These are phyloP conservation scores for Phialophora chinensis DNA, from an alignment of 2,329 filamentous ascomycete species.

Conservation along the genomic window DNA sequence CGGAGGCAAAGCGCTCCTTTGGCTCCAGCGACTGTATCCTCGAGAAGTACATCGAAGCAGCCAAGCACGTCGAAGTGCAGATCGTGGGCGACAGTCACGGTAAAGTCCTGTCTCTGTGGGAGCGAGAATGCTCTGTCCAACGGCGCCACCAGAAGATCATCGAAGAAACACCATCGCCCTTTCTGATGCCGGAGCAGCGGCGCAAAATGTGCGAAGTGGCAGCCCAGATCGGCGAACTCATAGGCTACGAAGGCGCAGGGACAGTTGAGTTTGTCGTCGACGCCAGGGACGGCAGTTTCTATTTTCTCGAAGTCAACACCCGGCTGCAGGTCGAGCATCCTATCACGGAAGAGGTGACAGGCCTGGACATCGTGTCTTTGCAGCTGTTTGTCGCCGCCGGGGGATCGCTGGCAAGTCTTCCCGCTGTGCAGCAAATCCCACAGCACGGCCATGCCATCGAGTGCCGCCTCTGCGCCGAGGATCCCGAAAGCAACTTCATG, in stretches of 20 bases:
- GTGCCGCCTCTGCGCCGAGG: conserved; percentile 54
- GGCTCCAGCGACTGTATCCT: conserved; percentile 51
- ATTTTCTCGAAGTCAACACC: conserved; percentile 59
- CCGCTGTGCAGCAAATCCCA: conserved; percentile 37
- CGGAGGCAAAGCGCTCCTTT: conserved; percentile 52
- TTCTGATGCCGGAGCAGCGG: conserved; percentile 44
- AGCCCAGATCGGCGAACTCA: conserved; percentile 44
- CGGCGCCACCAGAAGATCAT: conserved; percentile 60
- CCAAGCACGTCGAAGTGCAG: conserved; percentile 59
- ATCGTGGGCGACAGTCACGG: conserved; percentile 56
- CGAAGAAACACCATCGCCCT: conserved; percentile 54
- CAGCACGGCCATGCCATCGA: conserved; percentile 53
- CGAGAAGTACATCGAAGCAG: conserved; percentile 51
- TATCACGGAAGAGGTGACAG: conserved; percentile 50
- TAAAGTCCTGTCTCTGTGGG: conserved; percentile 49
- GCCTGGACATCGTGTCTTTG: conserved; percentile 49
- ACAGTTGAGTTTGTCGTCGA: conserved; percentile 57
- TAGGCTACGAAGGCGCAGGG: conserved; percentile 52
- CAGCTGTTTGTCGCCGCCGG: conserved; percentile 48
- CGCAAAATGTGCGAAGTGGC: conserved; percentile 49
- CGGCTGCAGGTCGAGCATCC: conserved; percentile 59
- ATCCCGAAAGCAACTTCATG: conserved; percentile 48
- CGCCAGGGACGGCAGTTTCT: conserved; percentile 47
- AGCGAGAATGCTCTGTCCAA: conserved; percentile 60
- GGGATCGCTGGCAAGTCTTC: conserved; percentile 38